These are phyloP conservation scores for Claviceps sp. DNA, from an alignment of 2,329 filamentous ascomycete genomes.

Conservation along the genomic window DNA sequence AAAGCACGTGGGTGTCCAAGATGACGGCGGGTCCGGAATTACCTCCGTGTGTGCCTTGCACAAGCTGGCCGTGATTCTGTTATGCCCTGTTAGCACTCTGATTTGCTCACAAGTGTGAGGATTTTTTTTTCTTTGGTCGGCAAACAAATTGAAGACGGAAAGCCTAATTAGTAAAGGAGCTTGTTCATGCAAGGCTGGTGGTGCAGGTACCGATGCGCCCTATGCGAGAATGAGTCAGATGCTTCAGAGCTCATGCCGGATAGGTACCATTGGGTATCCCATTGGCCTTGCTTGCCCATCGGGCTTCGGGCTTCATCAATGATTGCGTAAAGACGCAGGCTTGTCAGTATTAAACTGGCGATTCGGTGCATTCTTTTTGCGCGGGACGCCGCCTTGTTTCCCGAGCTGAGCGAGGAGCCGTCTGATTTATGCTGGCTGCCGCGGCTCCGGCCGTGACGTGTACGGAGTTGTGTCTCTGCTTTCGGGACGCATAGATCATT, in stretches of 20 bases:
- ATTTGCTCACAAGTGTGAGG: too few relatives aligned
- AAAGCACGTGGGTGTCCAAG: not conserved
- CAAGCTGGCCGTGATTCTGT: too few relatives aligned
- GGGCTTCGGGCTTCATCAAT: conserved; percentile 7
- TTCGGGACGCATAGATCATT: too few relatives aligned
- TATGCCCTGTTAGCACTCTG: too few relatives aligned
- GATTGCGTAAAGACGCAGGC: not conserved
- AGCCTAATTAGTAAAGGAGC: not conserved
- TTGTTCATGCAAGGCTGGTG: conserved; percentile 3
- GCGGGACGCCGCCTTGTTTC: too few relatives aligned
- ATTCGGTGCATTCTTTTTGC: not conserved
- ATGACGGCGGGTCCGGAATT: not conserved
- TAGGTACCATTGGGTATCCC: not conserved
- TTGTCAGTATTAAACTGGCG: not conserved
- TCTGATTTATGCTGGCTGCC: too few relatives aligned
- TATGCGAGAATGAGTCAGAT: not conserved
- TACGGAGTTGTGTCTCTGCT: too few relatives aligned
- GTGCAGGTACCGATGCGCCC: conserved; percentile 4
- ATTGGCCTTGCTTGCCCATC: not conserved
- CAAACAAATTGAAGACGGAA: not conserved
- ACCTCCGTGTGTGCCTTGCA: too few relatives aligned
- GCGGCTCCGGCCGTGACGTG: too few relatives aligned
- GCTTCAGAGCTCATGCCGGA: not conserved
- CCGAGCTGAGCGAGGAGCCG: too few relatives aligned
- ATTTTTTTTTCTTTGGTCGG: not conserved